Evolutionary conservation across 768 basidiomycete species (phyloP).

Genomic region (Lactarius deliciosus): DNA sequence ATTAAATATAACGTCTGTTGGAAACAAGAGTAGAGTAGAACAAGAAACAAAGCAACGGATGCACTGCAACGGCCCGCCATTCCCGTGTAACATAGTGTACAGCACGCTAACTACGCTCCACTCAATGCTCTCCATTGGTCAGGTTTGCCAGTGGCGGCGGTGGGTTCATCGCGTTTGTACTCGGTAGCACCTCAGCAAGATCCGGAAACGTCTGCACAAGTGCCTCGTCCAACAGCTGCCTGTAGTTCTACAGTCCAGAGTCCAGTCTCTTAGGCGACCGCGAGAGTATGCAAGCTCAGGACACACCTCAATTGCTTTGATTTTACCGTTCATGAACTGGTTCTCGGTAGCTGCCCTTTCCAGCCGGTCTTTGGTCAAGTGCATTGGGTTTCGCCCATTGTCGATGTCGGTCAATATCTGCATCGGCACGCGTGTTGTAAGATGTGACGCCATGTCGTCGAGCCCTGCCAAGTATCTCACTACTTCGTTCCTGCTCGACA

Average conservation of each 20-base stretch:
- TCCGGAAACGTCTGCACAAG: slow-evolving; percentile 73
- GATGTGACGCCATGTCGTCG: slow-evolving; percentile 64
- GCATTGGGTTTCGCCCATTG: slow-evolving; percentile 77
- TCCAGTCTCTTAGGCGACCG: slow-evolving; percentile 1
- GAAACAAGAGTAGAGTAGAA: slow-evolving; percentile 8
- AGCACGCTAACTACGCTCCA: neutral
- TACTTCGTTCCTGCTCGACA: slow-evolving; percentile 64
- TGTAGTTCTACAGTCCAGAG: slow-evolving; percentile 58
- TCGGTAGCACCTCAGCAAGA: slow-evolving; percentile 37
- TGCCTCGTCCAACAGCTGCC: slow-evolving; percentile 63
- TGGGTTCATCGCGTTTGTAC: neutral
- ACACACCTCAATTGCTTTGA: slow-evolving; percentile 69
- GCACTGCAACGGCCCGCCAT: slow-evolving; percentile 10
- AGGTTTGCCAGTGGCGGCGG: neutral
- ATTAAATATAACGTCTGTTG: slow-evolving; percentile 5
- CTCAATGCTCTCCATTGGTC: slow-evolving; percentile 18
- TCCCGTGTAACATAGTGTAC: neutral
- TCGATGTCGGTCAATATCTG: slow-evolving; percentile 80
- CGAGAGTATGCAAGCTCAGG: neutral
- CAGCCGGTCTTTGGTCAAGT: slow-evolving; percentile 73
- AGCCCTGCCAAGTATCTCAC: slow-evolving; percentile 63
- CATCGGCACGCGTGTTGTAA: slow-evolving; percentile 66
- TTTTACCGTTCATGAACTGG: slow-evolving; percentile 90
- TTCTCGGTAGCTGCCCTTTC: slow-evolving; percentile 87
- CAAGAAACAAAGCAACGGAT: neutral